Conservation (phyloP, 768 basidiomycete species). For the Leccinum subtestaceum region DNA sequence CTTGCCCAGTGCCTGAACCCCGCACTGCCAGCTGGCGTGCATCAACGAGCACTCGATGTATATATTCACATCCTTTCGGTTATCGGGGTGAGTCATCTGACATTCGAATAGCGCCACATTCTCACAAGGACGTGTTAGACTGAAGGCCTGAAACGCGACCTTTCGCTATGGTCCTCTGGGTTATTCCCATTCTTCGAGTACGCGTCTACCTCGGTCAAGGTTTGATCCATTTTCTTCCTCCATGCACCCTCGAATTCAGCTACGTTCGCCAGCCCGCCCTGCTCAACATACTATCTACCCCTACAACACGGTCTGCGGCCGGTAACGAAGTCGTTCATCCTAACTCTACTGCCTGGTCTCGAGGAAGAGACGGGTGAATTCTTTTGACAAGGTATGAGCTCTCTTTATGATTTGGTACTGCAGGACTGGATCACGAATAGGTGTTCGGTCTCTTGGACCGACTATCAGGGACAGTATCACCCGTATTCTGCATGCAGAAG, state of each 20-base stretch:
- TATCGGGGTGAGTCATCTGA: constrained; percentile 69
- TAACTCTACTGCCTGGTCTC: constrained; percentile 89
- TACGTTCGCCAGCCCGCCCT: constrained; percentile 62
- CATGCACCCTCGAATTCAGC: neutral
- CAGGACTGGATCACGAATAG: constrained; percentile 37
- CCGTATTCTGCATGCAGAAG: constrained; percentile 92
- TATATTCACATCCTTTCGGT: constrained; percentile 88
- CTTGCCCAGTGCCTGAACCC: constrained; percentile 96
- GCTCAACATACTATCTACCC: constrained; percentile 84
- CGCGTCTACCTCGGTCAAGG: constrained; percentile 98
- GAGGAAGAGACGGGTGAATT: constrained; percentile 98
- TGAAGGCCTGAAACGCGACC: constrained; percentile 82
- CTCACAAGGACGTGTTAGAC: constrained; percentile 45
- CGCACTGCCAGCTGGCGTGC: constrained; percentile 94
- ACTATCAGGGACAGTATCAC: constrained; percentile 79
- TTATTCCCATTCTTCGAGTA: constrained; percentile 98
- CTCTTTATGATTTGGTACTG: neutral
- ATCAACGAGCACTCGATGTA: constrained; percentile 94
- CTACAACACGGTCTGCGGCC: constrained; percentile 81
- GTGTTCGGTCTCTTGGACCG: constrained; percentile 78
- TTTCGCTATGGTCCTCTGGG: constrained; percentile 67
- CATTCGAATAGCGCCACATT: neutral
- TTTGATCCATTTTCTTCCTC: constrained; percentile 29
- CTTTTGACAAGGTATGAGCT: constrained; percentile 72
- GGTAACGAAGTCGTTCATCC: constrained; percentile 89